Conservation (phyloP, 805 yeast genomes). For the Ogataea naganishii region DNA sequence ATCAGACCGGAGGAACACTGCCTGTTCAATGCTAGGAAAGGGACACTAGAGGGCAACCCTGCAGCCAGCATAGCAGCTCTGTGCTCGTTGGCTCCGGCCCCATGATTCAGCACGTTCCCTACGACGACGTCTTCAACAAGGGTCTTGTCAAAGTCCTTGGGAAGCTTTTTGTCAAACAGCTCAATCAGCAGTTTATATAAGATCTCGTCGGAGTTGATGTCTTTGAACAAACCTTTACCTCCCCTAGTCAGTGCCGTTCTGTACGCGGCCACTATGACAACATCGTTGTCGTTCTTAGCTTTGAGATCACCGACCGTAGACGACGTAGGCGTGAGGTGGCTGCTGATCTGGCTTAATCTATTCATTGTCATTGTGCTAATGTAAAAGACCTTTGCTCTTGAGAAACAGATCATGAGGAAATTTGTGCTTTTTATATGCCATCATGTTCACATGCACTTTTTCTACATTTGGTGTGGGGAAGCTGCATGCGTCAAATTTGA, state of each 20-base stretch:
- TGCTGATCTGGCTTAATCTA: constrained; percentile 26
- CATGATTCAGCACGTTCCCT: constrained; percentile 87
- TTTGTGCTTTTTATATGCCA: too few species aligned
- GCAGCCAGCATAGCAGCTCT: constrained; percentile 89
- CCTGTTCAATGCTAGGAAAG: constrained; percentile 80
- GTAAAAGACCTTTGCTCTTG: too few species aligned
- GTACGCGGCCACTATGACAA: constrained; percentile 83
- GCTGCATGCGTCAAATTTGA: too few species aligned
- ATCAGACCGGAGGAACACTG: constrained; percentile 93
- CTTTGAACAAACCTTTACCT: constrained; percentile 79
- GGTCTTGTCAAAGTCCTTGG: constrained; percentile 38
- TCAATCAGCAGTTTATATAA: constrained; percentile 57
- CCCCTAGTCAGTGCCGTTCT: constrained; percentile 88
- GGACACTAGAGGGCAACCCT: constrained; percentile 74
- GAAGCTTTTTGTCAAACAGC: constrained; percentile 44
- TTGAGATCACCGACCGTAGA: constrained; percentile 21
- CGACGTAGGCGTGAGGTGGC: constrained; percentile 19
- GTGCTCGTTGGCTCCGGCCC: constrained; percentile 93
- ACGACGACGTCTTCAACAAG: constrained; percentile 78
- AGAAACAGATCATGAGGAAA: too few species aligned
- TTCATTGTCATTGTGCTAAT: constrained; percentile 16
- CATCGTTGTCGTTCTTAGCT: constrained; percentile 73
- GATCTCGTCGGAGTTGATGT: constrained; percentile 72
- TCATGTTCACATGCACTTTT: too few species aligned
- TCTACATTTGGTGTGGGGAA: too few species aligned